Conservation (phyloP, 768 basidiomycete genomes). For the Coprinellus aureogranulatus region DNA sequence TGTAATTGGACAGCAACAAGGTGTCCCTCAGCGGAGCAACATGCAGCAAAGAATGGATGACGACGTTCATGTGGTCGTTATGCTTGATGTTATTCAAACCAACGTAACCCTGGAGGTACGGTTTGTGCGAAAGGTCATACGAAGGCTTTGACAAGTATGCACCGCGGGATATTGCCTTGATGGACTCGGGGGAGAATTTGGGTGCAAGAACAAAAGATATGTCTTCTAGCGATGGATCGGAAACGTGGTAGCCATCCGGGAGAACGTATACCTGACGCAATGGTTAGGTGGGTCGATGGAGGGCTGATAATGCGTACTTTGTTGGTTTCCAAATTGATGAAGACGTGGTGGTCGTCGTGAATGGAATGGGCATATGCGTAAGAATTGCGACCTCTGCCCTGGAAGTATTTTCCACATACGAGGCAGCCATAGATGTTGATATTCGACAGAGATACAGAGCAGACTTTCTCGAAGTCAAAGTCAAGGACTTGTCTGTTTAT, state of each 20-base stretch:
- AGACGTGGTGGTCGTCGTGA: conserved; percentile 97
- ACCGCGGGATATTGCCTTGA: conserved; percentile 55
- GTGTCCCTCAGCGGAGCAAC: conserved; percentile 86
- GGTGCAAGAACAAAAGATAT: conserved; percentile 89
- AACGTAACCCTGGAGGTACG: conserved; percentile 91
- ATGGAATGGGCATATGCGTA: conserved; percentile 97
- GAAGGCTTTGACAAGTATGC: conserved; percentile 67
- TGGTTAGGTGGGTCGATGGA: conserved; percentile 11
- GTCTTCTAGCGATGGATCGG: conserved; percentile 95
- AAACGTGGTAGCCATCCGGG: conserved; percentile 94
- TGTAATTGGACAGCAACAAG: conserved; percentile 72
- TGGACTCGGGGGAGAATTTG: conserved; percentile 65
- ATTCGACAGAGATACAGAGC: conserved; percentile 93
- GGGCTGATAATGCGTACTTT: conserved; percentile 55
- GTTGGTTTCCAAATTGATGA: conserved; percentile 90
- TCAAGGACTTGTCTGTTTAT: conserved; percentile 89
- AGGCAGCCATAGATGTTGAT: conserved; percentile 98
- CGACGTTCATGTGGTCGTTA: conserved; percentile 97
- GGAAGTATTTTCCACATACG: conserved; percentile 98
- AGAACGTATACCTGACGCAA: conserved; percentile 84
- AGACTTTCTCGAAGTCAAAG: conserved; percentile 99
- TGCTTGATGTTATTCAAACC: conserved; percentile 97
- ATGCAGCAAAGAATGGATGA: conserved; percentile 91
- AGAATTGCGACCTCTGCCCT: conserved; percentile 89
- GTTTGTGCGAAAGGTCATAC: conserved; percentile 77